Percentiles rank a stretch among this genome's conserved stretches.
These are phyloP conservation scores for Phytophthora constricta DNA, from an alignment of 352 stramenopile species.

Conservation along the genomic window DNA sequence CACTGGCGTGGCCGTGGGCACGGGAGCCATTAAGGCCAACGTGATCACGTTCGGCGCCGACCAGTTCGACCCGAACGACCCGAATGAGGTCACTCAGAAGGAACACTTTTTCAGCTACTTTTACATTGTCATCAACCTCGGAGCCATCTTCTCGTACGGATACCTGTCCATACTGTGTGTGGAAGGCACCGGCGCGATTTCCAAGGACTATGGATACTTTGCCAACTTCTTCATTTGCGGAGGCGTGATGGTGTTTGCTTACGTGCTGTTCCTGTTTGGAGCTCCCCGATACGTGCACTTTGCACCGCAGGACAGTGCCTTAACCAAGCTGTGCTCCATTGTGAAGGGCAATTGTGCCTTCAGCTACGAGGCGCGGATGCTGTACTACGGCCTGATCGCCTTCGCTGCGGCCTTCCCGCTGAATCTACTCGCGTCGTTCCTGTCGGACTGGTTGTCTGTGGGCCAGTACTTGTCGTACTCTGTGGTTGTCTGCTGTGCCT, in stretches of 20 bases:
- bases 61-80: constrained; percentile 88
- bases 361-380: constrained; percentile 79
- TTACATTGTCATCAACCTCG: constrained; percentile 93
- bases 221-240: constrained; percentile 86
- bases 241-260: constrained; percentile 84
- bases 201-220: constrained; percentile 89
- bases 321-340: constrained; percentile 79
- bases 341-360: constrained; percentile 80
- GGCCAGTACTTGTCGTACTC: constrained; percentile 81
- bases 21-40: constrained; percentile 88
- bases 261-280: constrained; percentile 68
- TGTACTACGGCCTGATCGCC: constrained; percentile 77
- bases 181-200: constrained; percentile 76
- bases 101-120: constrained; percentile 93
- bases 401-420: constrained; percentile 70
- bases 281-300: constrained; percentile 78
- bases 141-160: constrained; percentile 91
- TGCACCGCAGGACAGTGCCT: constrained; percentile 70
- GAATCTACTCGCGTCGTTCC: constrained; percentile 81
- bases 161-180: constrained; percentile 91
- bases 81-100: constrained; percentile 81
- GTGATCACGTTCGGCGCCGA: constrained; percentile 88
- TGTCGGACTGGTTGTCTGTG: constrained; percentile 54
- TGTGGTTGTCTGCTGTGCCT: constrained; percentile 65
- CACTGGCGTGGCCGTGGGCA: constrained; percentile 75